These are phyloP conservation scores for Limonium bicolor DNA, from an alignment of 148 eudicot genomes.

Conservation along the genomic window DNA sequence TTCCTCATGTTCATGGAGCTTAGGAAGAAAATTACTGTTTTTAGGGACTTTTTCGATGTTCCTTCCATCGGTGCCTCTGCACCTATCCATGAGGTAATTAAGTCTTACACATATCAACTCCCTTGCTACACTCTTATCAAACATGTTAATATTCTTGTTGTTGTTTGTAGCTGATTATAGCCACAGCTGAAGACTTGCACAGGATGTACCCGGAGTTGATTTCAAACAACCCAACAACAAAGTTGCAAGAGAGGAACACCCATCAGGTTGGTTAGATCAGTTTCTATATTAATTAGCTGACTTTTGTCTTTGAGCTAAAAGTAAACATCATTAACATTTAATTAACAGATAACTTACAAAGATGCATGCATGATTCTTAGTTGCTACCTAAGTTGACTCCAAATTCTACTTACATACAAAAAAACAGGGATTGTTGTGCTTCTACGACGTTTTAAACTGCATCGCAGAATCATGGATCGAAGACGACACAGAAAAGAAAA, in stretches of 20 bases:
- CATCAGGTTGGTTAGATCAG: conserved; percentile 32
- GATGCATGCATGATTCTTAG: no score
- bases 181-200: conserved; percentile 65
- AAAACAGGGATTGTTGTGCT: conserved; percentile 55
- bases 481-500: conserved; percentile 40
- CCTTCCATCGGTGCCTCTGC: conserved; percentile 54
- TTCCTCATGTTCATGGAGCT: conserved; percentile 50
- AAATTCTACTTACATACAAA: no score
- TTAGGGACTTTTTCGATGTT: conserved; percentile 74
- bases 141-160: conserved; percentile 1
- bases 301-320: not conserved
- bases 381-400: no score
- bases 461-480: conserved; percentile 68
- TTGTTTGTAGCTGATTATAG: conserved; percentile 45
- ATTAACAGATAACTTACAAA: no score
- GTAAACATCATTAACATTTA: no score
- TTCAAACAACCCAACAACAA: conserved; percentile 25
- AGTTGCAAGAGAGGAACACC: conserved; percentile 38
- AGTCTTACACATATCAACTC: not conserved
- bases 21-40: conserved; percentile 47
- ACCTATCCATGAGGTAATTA: conserved; percentile 52
- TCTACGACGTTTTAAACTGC: conserved; percentile 53
- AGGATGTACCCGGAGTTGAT: conserved; percentile 59
- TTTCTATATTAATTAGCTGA: not conserved
- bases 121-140: not conserved